Evolutionary conservation across 2,329 filamentous ascomycete species (phyloP), one percentile per base, ranked within the genome.

Genomic region (Cadophora malorum): DNA sequence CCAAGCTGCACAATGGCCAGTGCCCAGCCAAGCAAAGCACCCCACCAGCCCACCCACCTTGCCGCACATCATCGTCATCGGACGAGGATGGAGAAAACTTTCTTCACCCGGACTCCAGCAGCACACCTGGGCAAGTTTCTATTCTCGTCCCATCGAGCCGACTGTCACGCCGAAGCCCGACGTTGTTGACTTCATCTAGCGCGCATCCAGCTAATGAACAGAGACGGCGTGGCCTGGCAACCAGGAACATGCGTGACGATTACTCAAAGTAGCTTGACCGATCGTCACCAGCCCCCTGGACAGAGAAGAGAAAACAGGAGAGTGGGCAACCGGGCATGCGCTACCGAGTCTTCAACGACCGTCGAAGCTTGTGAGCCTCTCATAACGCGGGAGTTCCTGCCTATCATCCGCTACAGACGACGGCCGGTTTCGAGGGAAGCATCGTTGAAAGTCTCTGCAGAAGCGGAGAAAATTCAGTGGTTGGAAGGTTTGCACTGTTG

Each of bases 261-360:
- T 61, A 61, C 56, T 55, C 33, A n/a, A 61, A 61, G 45, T 41
- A 56, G 64, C 45, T 58, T 38, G 31, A 58, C n/a, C n/a, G 33
- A 58, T 58, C n/a, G 33, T 58, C 55, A 38, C 33, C 33, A 58
- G n/a, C n/a, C 33, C 55, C 55, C 52, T 55, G 28, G 28, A 31
- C n/a, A 28, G 41, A 2, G 35, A 38, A 14, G 3, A 9, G 8
- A 10, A 12, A 47, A 14, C 6, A 9, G 45, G 45, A 45, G 16
- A 19, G n/a, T 19, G 28, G 52, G 52, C 52, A 55, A 19, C 5
- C 7, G 28, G 52, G 52, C 52, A 55, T 33, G 25, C 55, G 9
- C 4, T 58, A 16, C 31, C 19, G 55, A 4, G 6, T 38, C n/a
- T 33, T 38, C 55, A 58, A 38, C 31, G 16, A 31, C 28, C 28